These are phyloP conservation scores for Papiliotrema laurentii DNA, from an alignment of 1,284 basidiomycete species.

Conservation along the genomic window DNA sequence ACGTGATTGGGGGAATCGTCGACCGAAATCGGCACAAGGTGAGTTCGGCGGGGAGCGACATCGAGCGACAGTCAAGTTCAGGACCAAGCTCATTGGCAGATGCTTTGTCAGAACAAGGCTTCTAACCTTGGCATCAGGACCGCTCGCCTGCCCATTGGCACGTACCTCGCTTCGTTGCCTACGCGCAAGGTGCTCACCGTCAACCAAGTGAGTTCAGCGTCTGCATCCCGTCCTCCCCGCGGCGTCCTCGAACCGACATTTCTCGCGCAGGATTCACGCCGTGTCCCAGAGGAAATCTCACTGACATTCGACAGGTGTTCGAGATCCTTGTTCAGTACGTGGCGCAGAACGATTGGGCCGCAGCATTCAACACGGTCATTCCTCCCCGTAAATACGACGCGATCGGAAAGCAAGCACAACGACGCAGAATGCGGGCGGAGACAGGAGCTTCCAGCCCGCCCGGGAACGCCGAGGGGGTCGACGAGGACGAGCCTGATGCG, in stretches of 20 bases:
- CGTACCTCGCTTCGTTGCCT: constrained; percentile 71
- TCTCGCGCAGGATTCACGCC: neutral
- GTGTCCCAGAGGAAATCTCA: neutral
- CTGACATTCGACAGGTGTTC: constrained; percentile 64
- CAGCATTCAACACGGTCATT: constrained; percentile 77
- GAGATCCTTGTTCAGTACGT: constrained; percentile 89
- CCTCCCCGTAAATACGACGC: constrained; percentile 78
- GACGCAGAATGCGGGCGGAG: neutral
- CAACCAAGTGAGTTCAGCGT: constrained; percentile 63
- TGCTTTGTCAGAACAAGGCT: constrained; percentile 85
- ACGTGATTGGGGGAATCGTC: constrained; percentile 93
- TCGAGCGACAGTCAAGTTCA: no score
- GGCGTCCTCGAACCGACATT: no score
- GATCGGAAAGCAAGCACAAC: neutral
- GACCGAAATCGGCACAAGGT: constrained; percentile 98
- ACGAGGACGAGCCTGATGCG: no score
- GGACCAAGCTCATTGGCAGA: constrained; percentile 54
- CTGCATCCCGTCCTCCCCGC: neutral
- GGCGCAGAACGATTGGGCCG: constrained; percentile 74
- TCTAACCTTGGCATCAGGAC: constrained; percentile 67
- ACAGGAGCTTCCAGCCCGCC: no score
- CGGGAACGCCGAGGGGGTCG: no score
- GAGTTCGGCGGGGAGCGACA: constrained; percentile 11
- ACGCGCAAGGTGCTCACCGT: constrained; percentile 96
- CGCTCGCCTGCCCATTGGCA: constrained; percentile 88